Base-by-base conservation (phyloP, 2,329 filamentous ascomycete genomes). In the Geosmithia morbida region DNA sequence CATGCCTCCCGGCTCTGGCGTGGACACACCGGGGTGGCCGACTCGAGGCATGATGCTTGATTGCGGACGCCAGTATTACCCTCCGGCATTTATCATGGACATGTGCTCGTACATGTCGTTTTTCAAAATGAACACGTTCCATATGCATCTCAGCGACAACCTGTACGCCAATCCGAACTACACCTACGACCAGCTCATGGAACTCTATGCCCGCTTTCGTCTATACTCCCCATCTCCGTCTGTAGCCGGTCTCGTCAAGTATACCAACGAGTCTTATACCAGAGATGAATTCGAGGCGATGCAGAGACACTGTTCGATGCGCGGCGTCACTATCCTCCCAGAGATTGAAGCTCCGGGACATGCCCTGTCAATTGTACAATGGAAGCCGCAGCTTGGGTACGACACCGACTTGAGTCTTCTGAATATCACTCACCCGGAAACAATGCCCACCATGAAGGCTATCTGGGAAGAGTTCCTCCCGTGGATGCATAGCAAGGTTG, bases 271-370 rank as follows among this genome's bases (percentile, higher is more conserved):
- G 52, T 76, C 75, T 0, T 74, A 78, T 43, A 70, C 68, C 1
- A 61, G 64, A 7, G 57, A 60, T 0, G 66, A 75, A 6, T 77
- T 76, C 50, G 70, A 74, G 18, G 59, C 67, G 1, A 66, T 81
- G 7, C 74, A 80, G 52, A 53, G 57, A 0, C 61, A 66, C 41
- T 80, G 77, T 51, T 75, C 69, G 0, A 59, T 65, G 1, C 66
- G 75, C 4, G 77, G 77, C 3, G 69, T 81, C 1, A 77, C 75
- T 0, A 61, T 81, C 1, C 64, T 79, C 3, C 75, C 76, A 0
- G 77, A 80, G 55, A 76, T 80, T 20, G 77, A 81, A 55, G 67
- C 74, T 0, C 76, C 77, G 0, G 76, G 75, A 0, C 77, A 81
- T 50, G 68, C 71, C 1, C 59, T 80, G 1, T 67, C 69, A 5